Evolutionary conservation across 768 basidiomycete genomes (phyloP).

Genomic region (Hypholoma fasciculare): DNA sequence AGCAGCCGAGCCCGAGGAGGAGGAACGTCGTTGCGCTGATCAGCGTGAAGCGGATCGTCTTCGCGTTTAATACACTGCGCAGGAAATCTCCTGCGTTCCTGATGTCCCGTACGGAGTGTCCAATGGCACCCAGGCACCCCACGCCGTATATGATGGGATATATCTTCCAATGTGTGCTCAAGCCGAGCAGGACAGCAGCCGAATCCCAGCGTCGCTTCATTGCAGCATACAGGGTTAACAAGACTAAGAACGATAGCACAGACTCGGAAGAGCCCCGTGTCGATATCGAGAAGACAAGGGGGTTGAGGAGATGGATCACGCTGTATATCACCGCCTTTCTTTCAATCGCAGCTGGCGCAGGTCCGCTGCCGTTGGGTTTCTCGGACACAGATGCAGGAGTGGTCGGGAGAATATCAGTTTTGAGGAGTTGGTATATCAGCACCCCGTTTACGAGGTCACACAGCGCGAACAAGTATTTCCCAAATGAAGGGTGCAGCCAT

Average conservation of each 20-base stretch:
- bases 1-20: constrained; percentile 61
- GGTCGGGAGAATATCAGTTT: constrained; percentile 45
- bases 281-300: constrained; percentile 93
- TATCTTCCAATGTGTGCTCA: constrained; percentile 95
- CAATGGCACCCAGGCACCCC: constrained; percentile 64
- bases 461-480: constrained; percentile 85
- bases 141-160: constrained; percentile 92
- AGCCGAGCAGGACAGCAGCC: constrained; percentile 74
- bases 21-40: constrained; percentile 72
- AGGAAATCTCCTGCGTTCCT: constrained; percentile 30
- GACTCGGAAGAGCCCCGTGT: constrained; percentile 97
- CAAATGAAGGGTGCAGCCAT: constrained; percentile 81
- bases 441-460: constrained; percentile 82
- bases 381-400: constrained; percentile 3
- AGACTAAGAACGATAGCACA: constrained; percentile 76
- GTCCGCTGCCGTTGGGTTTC: constrained; percentile 4
- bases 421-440: constrained; percentile 65
- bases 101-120: constrained; percentile 14
- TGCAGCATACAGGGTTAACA: constrained; percentile 64
- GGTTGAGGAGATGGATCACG: constrained; percentile 84
- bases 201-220: constrained; percentile 57
- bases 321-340: constrained; percentile 57
- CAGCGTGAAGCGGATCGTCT: constrained; percentile 63
- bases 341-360: constrained; percentile 13
- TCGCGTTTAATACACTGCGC: constrained; percentile 43